A percentile compares a stretch with the other conserved stretches of the same genome.
Conservation (phyloP, 352 stramenopile genomes). For the Phytophthora meadii region DNA sequence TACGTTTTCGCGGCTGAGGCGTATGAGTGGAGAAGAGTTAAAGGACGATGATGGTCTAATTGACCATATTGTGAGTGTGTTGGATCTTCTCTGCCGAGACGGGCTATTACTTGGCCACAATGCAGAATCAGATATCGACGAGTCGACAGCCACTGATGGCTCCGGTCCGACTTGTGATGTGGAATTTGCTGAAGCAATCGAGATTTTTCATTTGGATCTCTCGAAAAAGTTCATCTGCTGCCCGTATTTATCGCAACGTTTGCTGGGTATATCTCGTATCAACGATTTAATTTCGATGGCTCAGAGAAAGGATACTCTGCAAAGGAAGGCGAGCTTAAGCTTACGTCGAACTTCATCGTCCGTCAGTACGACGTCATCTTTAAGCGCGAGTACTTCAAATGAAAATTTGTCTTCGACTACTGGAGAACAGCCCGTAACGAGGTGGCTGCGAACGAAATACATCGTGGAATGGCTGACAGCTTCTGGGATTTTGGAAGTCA, state of each 20-base stretch:
- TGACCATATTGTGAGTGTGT: conserved; percentile 70
- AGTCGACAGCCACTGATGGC: conserved; percentile 25
- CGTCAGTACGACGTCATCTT: conserved; percentile 35
- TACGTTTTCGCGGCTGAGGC: conserved; percentile 66
- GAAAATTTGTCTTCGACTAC: conserved; percentile 32
- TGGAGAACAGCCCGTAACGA: conserved; percentile 46
- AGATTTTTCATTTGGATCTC: conserved; percentile 87
- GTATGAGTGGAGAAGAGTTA: conserved; percentile 75
- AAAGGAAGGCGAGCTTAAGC: conserved; percentile 71
- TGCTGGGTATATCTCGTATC: conserved; percentile 75
- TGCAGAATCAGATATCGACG: conserved; percentile 33
- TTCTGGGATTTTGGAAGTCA: conserved; percentile 85
- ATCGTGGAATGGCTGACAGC: conserved; percentile 81
- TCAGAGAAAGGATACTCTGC: conserved; percentile 63
- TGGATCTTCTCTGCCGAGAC: conserved; percentile 80
- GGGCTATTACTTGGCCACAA: conserved; percentile 55
- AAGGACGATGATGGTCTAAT: conserved; percentile 85
- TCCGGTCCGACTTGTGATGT: conserved; percentile 35
- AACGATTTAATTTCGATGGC: conserved; percentile 84
- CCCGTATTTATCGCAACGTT: conserved; percentile 76
- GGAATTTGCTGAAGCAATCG: conserved; percentile 76
- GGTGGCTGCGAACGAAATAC: conserved; percentile 78
- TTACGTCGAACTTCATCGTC: conserved; percentile 49
- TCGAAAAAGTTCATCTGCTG: conserved; percentile 90
- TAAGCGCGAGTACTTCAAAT: conserved; percentile 38